Base-by-base conservation (phyloP, 495 filamentous ascomycete species). In the Tetracladium setigerum region DNA sequence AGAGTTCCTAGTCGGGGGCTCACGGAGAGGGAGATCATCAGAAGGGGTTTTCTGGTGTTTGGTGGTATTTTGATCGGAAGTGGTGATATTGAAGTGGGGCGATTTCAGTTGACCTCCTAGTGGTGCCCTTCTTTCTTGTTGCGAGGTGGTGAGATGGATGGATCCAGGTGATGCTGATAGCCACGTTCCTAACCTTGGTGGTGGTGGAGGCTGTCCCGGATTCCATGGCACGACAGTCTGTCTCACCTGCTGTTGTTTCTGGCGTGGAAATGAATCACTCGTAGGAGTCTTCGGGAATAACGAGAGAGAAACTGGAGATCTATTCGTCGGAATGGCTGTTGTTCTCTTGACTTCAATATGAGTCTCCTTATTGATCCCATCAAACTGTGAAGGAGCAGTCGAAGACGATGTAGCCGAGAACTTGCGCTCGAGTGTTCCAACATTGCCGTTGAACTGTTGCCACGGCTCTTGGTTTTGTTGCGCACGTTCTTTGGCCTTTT, bases 91-190 rank as follows among this genome's bases (percentile, higher is more conserved):
- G 24, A 41, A 32, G 19, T 47, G 27, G 13, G 52, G 52, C 5
- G 56, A 55, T 37, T 55, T 59, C 17, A 55, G 18, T 37, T 55
- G 49, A 15, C 56, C 56, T 1, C 52, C 52, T 1, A 55, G 32
- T 10, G 56, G 56, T 13, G 30, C 16, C 5, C 38, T 30, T 2
- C 39, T 12, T 38, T 50, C 46, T 10, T 14, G 7, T 11, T 53
- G 22, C 22, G 22, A 49, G 10, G 37, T 45, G 14, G 56, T 52
- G 5, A 59, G 39, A 6, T 46, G 46, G 33, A 59, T 59, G 2
- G 56, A 44, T 16, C 56, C 56, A 41, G 55, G 53, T 31, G 56
- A 49, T 8, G 55, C 52, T 46, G 43, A 55, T 2, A 59, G 43
- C 52, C 48, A 55, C 18, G 48, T 40, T 33, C 40, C 43, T 19